phyloP scores from a whole-genome alignment of 2,329 filamentous ascomycete genomes.

The Trichoderma sp. region DNA sequence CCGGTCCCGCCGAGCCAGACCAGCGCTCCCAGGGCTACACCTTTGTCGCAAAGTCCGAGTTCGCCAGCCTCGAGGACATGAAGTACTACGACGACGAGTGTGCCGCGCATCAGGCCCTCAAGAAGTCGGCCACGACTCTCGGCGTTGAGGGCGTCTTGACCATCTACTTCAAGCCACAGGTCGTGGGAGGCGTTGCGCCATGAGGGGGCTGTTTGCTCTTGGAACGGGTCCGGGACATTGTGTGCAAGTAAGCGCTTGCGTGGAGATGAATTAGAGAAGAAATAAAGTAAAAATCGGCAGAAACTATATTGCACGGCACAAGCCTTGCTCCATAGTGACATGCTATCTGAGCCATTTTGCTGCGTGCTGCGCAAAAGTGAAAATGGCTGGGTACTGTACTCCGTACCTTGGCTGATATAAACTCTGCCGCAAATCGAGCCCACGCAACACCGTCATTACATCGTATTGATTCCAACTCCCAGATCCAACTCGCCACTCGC shows the following conservation, averaged over 20 bases:
- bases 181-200: slow-evolving; percentile 25
- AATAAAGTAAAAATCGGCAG: neutral
- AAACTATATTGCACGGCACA: neutral
- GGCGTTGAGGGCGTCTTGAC: slow-evolving; percentile 38
- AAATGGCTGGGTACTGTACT: no score
- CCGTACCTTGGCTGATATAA: neutral
- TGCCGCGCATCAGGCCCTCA: slow-evolving; percentile 42
- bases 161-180: slow-evolving; percentile 40
- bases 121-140: slow-evolving; percentile 34
- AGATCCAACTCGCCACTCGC: neutral
- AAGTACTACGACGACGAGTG: slow-evolving; percentile 62
- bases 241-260: neutral
- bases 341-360: no score
- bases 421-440: neutral
- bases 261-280: neutral
- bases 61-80: slow-evolving; percentile 64
- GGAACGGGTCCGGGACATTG: neutral
- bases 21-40: slow-evolving; percentile 64
- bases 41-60: slow-evolving; percentile 59
- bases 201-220: neutral
- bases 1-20: slow-evolving; percentile 53
- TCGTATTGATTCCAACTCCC: neutral
- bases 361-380: no score
- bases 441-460: neutral
- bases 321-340: neutral